Percentiles rank a stretch among this genome's conserved stretches.
Conservation (phyloP, 139 green algal species). For the Chlamydomonas sphaeroides region DNA sequence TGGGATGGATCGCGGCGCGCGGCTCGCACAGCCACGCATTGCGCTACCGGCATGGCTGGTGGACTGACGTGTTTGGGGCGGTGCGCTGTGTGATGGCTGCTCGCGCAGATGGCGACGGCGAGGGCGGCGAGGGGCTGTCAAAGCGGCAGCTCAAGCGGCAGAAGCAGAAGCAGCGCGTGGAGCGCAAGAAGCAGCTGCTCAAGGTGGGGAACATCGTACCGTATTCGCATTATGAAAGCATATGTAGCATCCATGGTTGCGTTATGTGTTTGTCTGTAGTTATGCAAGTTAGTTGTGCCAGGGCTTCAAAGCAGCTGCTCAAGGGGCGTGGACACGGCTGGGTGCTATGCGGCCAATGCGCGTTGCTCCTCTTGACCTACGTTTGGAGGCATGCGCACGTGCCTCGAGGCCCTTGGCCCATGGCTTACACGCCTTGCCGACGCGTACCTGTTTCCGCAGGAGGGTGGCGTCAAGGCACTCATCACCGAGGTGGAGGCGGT, state of each 20-base stretch:
- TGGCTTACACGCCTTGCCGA: neutral
- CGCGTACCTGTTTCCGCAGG: neutral
- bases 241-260: too few relatives aligned
- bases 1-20: too few relatives aligned
- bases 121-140: neutral
- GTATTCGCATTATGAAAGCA: too few relatives aligned
- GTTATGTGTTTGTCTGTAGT: neutral
- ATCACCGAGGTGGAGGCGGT: slow-evolving; percentile 22
- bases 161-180: slow-evolving; percentile 13
- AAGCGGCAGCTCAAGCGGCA: slow-evolving; percentile 40
- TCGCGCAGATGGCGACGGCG: neutral
- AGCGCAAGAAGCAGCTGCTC: slow-evolving; percentile 16
- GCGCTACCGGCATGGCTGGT: too few relatives aligned
- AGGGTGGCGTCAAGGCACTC: slow-evolving; percentile 15
- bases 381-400: too few relatives aligned
- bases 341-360: too few relatives aligned
- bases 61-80: neutral
- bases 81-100: neutral
- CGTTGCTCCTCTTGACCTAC: neutral
- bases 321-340: too few relatives aligned
- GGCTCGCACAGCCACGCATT: too few relatives aligned
- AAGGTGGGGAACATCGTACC: neutral
- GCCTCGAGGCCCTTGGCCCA: too few relatives aligned
- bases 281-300: neutral
- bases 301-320: too few relatives aligned